Evolutionary conservation across 1,139 yeast species (phyloP).

Genomic region (Pichia cactophila): DNA sequence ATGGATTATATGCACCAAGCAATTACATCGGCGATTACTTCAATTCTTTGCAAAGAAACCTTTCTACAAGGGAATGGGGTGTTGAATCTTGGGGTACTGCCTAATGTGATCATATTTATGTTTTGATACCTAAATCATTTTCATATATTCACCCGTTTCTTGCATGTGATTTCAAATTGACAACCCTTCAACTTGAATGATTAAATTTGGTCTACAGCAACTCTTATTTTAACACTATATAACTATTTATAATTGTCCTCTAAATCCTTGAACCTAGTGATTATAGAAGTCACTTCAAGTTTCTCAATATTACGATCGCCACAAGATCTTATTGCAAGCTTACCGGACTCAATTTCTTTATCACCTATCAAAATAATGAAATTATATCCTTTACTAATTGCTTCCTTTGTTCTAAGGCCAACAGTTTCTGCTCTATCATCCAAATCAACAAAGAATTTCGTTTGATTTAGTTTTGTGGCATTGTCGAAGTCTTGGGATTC

Average conservation of each 20-base stretch:
- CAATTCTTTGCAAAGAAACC: conserved; percentile 37
- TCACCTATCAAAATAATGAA: conserved; percentile 84
- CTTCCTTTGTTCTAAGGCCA: conserved; percentile 73
- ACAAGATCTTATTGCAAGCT: conserved; percentile 61
- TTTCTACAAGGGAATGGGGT: conserved; percentile 29
- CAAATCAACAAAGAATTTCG: conserved; percentile 66
- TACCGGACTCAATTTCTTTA: conserved; percentile 57
- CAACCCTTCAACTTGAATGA: too few species aligned
- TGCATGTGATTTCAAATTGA: too few species aligned
- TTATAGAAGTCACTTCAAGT: conserved; percentile 41
- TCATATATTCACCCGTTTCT: neutral
- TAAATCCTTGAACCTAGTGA: conserved; percentile 40
- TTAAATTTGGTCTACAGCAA: too few species aligned
- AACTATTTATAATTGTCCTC: conserved; percentile 33
- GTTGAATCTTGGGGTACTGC: conserved; percentile 17
- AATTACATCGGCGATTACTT: conserved; percentile 57
- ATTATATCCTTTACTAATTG: conserved; percentile 68
- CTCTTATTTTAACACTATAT: too few species aligned
- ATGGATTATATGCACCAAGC: conserved; percentile 34
- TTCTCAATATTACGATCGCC: conserved; percentile 43
- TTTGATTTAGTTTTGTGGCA: conserved; percentile 48
- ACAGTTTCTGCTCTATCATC: conserved; percentile 72
- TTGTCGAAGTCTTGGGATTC: conserved; percentile 25
- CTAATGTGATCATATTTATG: neutral
- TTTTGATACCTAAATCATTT: neutral